Evolutionary conservation across 371 early-diverging fungal species (phyloP).

Genomic region (Mortierella sp.): DNA sequence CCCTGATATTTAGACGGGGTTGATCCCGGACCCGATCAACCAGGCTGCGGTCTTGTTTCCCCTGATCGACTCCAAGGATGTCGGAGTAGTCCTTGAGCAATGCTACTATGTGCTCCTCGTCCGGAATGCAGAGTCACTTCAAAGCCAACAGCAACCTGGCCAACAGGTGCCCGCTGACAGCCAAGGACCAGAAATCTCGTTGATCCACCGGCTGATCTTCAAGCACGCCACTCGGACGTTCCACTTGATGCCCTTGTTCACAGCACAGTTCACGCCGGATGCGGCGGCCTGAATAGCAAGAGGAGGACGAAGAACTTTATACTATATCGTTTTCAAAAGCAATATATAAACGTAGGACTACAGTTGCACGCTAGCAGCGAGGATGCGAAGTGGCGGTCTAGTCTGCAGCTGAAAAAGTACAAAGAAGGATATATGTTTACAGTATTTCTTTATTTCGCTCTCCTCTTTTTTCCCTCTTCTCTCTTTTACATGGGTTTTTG

Average conservation of each 20-base stretch:
- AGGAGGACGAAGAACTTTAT: neutral
- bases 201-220: conserved; percentile 40
- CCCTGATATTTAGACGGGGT: conserved; percentile 35
- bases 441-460: conserved; percentile 4
- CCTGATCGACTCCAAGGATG: conserved; percentile 39
- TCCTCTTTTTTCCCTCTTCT: neutral
- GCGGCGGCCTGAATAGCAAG: neutral
- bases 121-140: conserved; percentile 36
- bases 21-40: conserved; percentile 44
- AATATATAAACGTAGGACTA: neutral
- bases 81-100: conserved; percentile 48
- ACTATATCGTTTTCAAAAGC: neutral
- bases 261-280: neutral
- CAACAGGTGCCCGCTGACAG: conserved; percentile 1
- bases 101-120: conserved; percentile 48
- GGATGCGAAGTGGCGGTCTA: too few species aligned
- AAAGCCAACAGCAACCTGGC: conserved; percentile 14
- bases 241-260: conserved; percentile 50
- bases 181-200: conserved; percentile 29
- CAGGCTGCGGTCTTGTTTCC: conserved; percentile 47
- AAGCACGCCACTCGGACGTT: conserved; percentile 50
- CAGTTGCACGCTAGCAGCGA: neutral
- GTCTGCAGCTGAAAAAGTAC: too few species aligned
- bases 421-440: too few species aligned
- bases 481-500: neutral